Percentiles rank a stretch among this genome's conserved stretches.
Evolutionary conservation across 495 filamentous ascomycete species (phyloP).

Genomic region (Penicillium lividum): DNA sequence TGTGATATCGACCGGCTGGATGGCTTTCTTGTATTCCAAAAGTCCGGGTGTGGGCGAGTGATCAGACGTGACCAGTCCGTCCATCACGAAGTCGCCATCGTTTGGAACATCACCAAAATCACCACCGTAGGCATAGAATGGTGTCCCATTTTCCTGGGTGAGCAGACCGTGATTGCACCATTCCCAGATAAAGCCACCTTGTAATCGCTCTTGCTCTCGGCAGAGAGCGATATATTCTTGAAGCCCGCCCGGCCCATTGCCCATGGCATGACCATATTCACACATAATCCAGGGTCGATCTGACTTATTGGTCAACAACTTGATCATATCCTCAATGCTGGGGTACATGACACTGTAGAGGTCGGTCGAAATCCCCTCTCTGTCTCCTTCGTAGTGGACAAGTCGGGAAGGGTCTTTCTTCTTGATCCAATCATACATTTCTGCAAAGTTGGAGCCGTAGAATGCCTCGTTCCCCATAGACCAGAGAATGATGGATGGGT

Average conservation of each 20-base stretch:
- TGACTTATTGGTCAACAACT: constrained; percentile 26
- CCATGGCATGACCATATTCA: constrained; percentile 66
- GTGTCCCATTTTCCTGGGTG: constrained; percentile 24
- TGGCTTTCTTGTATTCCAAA: constrained; percentile 63
- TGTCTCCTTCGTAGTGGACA: constrained; percentile 68
- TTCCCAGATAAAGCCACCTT: constrained; percentile 74
- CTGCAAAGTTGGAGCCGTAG: constrained; percentile 62
- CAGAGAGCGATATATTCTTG: constrained; percentile 66
- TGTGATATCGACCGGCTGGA: constrained; percentile 37
- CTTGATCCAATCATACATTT: constrained; percentile 65
- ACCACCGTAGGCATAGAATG: constrained; percentile 61
- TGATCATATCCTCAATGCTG: constrained; percentile 48
- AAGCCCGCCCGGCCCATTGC: constrained; percentile 67
- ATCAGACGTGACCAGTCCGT: constrained; percentile 59
- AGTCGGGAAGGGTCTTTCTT: constrained; percentile 55
- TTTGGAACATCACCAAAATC: constrained; percentile 69
- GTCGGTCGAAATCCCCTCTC: constrained; percentile 58
- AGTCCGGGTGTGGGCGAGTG: constrained; percentile 62
- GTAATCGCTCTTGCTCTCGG: constrained; percentile 54
- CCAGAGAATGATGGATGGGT: constrained; percentile 69
- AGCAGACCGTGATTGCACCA: constrained; percentile 71
- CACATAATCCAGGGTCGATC: constrained; percentile 64
- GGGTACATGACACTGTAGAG: constrained; percentile 71
- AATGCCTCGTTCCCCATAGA: constrained; percentile 70
- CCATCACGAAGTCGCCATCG: constrained; percentile 65